Base-by-base conservation (phyloP, 108 stramenopile genomes). In the Cyclotella kingstonii region DNA sequence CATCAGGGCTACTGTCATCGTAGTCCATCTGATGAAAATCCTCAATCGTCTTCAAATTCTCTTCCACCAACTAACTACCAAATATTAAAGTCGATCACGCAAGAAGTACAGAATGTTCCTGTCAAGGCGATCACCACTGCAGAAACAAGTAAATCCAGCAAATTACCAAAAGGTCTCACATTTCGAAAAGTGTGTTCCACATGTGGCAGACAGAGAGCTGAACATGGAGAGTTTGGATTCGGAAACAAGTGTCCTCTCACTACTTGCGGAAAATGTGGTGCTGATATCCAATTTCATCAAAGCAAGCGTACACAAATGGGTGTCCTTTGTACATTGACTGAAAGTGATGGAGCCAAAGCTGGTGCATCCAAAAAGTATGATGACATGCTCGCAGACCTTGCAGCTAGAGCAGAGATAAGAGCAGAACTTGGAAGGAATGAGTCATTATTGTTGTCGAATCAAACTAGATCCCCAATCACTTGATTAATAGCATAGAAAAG, bases 181-280 rank as follows among this genome's bases (percentile, higher is more conserved):
- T 91, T 81, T 60, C 86, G 90, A 36, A 91, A 91, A 65, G 82
- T 91, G 27, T 91, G 90, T 31, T 86, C 84, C 40, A 68, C 57
- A 38, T 91, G 86, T 44, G 90, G 90, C 30, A 76, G 80, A 29
- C 80, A 85, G n/a, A 63, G 90, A 4, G 79, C 81, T 5, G 86
- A 91, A 56, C 90, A 91, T 59, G 86, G 85, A 4, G 90, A 91
- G 56, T 68, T 87, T n/a, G 86, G 90, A 26, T 91, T 88, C 61
- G 90, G 90, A 17, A 86, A 91, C 66, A 86, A 86, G 53, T 91
- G 90, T 47, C 72, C 74, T 29, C 84, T 79, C 43, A 54, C 81
- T 42, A 83, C 83, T 19, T 91, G 90, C 52, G 90, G 83, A 3
- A 76, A 77, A 18, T 91, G 90, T 43, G 73, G 81, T 10, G 84